Base-by-base conservation (phyloP, 352 stramenopile genomes). In the Globisporangium apiculatum region DNA sequence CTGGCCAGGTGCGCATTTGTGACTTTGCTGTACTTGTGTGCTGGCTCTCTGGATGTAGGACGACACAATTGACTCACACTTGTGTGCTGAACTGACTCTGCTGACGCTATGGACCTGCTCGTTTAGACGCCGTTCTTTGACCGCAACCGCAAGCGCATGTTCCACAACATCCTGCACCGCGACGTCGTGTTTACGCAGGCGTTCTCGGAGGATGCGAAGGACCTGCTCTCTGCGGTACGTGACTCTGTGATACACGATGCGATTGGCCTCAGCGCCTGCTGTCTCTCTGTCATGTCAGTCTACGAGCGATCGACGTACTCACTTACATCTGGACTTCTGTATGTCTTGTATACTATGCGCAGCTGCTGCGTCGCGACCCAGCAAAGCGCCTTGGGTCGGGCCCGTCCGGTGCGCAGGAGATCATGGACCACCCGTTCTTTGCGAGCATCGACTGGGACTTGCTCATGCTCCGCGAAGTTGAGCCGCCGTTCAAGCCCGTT, bases 111-210 rank as follows among this genome's bases (percentile, higher is more conserved):
- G 24, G 24, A 31, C 24, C 69, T 11, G 40, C 4, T 17, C 3
- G 9, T 47, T 11, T 47, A 94, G 77, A 97, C 92, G 11, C 94
- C 94, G 9, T 98, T 98, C 70, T 98, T 97, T 58, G 93, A 98
- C 66, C 91, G 93, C 51, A 98, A 98, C 71, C 72, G 91, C 9
- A 98, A 98, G 69, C 75, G 86, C 56, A 98, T 98, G 92, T 97
- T 97, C 72, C 83, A 95, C 72, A 96, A 96, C 62, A 98, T 98
- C 62, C 62, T 94, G 40, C 85, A 94, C 67, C 83, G 85, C 15
- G 85, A 94, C 51, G 85, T 94, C 3, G 76, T 89, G 45, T 95
- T 94, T 60, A 91, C 83, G 5, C 81, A 87, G 35, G 80, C 77
- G 6, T 97, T 97, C 65, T 94, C 80, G 15, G 81, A 91, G 65